Percentiles rank a stretch among this genome's conserved stretches.
Evolutionary conservation across 2,329 filamentous ascomycete species (phyloP).

Genomic region (Hypoxylon sp.): DNA sequence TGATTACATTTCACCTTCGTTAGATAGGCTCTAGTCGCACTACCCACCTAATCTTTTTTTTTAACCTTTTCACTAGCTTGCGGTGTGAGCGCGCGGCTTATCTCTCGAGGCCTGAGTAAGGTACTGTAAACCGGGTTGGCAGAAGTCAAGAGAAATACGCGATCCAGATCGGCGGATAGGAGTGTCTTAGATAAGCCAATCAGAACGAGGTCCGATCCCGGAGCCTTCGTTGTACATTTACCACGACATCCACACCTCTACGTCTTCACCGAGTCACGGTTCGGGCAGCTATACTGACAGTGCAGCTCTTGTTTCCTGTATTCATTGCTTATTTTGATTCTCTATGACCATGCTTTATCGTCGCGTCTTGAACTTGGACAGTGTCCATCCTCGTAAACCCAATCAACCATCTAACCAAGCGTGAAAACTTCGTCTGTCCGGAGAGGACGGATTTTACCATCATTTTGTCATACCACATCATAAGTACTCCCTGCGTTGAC

Average conservation of each 20-base stretch:
- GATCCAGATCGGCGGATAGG: conserved; percentile 14
- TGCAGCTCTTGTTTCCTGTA: background rate
- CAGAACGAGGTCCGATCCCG: conserved; percentile 39
- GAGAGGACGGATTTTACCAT: conserved; percentile 22
- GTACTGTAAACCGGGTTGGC: background rate
- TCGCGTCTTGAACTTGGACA: conserved; percentile 33
- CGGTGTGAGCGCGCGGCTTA: conserved; percentile 25
- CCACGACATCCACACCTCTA: conserved; percentile 2
- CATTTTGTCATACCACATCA: conserved; percentile 30
- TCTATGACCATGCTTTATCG: conserved; percentile 35
- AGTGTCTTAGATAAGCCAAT: conserved; percentile 29
- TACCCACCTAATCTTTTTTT: conserved; percentile 10
- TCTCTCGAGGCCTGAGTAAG: conserved; percentile 5
- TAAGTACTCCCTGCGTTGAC: conserved; percentile 14
- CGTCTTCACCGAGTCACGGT: conserved; percentile 19
- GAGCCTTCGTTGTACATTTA: conserved; percentile 19
- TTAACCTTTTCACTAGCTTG: conserved; percentile 21
- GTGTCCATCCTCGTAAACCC: conserved; percentile 28
- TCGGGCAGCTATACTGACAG: conserved; percentile 1
- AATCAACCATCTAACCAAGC: conserved; percentile 34
- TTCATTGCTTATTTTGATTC: conserved; percentile 41
- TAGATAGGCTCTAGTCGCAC: conserved; percentile 6
- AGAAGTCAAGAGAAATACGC: conserved; percentile 2
- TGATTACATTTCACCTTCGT: conserved; percentile 14
- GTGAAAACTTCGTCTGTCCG: conserved; percentile 22